Conservation (phyloP, 768 basidiomycete species). For the Tricholoma sp. region DNA sequence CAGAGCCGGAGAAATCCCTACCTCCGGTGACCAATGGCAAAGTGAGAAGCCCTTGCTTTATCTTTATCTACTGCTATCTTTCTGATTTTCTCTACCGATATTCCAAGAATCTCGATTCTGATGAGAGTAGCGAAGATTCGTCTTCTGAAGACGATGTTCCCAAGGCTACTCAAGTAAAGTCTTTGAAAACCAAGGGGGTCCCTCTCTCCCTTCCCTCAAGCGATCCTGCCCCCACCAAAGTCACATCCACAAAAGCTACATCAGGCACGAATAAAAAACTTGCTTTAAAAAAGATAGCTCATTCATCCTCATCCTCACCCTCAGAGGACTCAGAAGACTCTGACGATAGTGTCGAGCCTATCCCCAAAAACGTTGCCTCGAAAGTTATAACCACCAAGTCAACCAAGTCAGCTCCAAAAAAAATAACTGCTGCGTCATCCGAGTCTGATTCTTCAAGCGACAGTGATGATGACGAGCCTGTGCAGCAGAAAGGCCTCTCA, state of each 20-base stretch:
- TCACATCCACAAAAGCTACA: constrained; percentile 22
- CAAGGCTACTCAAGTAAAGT: constrained; percentile 48
- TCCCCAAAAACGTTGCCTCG: background rate
- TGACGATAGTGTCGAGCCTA: background rate
- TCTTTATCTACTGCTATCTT: constrained; percentile 3
- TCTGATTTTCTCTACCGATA: constrained; percentile 2
- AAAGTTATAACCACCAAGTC: background rate
- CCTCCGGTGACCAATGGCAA: constrained; percentile 27
- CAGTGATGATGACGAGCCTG: constrained; percentile 1
- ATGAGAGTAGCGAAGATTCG: constrained; percentile 41
- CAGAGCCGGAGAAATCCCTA: constrained; percentile 25
- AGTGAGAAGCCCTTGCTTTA: constrained; percentile 16
- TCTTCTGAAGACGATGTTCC: constrained; percentile 52
- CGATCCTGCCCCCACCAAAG: too few relatives aligned
- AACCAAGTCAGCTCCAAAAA: constrained; percentile 6
- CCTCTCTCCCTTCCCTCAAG: too few relatives aligned
- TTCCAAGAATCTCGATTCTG: constrained; percentile 32
- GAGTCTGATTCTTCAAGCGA: constrained; percentile 13
- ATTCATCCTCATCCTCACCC: background rate
- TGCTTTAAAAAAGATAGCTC: background rate
- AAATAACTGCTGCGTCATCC: constrained; percentile 11
- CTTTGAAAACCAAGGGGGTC: constrained; percentile 27
- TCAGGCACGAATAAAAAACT: constrained; percentile 16
- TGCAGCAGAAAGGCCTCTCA: constrained; percentile 9
- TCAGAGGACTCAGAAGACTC: background rate